Conservation (phyloP, 2,329 filamentous ascomycete species). For the Amauroascus niger region DNA sequence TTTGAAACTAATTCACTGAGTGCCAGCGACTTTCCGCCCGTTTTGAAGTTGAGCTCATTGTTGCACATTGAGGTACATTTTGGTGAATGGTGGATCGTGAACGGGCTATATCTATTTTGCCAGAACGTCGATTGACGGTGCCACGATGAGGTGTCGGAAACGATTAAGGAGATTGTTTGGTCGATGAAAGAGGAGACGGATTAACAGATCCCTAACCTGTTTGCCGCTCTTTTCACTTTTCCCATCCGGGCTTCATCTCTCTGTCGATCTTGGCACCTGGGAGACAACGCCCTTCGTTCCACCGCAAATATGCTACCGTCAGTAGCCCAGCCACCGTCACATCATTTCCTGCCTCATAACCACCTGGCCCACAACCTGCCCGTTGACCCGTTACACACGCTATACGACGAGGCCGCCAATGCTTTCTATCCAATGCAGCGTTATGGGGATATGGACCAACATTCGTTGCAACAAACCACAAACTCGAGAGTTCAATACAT, state of each 20-base stretch:
- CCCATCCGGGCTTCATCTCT: background rate
- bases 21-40: background rate
- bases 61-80: conserved; percentile 3
- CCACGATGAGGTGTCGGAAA: conserved; percentile 40
- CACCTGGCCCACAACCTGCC: conserved; percentile 28
- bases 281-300: background rate
- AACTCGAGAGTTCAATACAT: conserved; percentile 31
- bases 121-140: conserved; percentile 14
- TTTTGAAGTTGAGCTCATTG: background rate
- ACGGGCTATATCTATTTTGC: conserved; percentile 9
- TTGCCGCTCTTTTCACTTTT: conserved; percentile 10
- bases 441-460: conserved; percentile 17
- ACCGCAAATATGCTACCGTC: conserved; percentile 41
- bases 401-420: conserved; percentile 27
- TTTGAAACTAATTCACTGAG: background rate
- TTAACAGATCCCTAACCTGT: conserved; percentile 2
- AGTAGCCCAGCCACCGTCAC: conserved; percentile 32
- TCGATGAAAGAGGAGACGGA: conserved; percentile 22
- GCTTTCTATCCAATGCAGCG: conserved; percentile 24
- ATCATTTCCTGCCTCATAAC: conserved; percentile 36
- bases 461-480: conserved; percentile 21
- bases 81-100: conserved; percentile 10
- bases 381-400: conserved; percentile 24
- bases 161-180: conserved; percentile 35
- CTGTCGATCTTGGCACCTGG: background rate